Evolutionary conservation across 306 rosid species (phyloP).

Genomic region (Prunus fruticosa): DNA sequence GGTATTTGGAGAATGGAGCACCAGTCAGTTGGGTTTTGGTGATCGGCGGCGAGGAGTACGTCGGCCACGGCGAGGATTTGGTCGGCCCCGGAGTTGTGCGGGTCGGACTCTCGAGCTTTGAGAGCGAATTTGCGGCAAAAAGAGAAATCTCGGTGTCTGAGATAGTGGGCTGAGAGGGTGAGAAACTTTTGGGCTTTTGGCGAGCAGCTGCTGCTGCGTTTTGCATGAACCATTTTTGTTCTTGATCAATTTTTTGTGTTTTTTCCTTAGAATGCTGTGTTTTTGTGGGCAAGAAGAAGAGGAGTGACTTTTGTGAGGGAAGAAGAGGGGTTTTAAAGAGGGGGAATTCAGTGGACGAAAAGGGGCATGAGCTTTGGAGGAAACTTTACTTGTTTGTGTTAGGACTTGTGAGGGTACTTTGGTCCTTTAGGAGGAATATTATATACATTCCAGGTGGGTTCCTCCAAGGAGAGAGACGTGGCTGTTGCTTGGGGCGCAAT

Average conservation of each 20-base stretch:
- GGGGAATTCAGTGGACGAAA: neutral
- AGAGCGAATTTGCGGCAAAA: constrained; percentile 26
- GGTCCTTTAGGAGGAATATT: neutral
- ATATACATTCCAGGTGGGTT: neutral
- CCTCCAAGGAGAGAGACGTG: neutral
- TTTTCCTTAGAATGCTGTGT: neutral
- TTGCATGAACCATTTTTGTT: neutral
- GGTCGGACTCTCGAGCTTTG: constrained; percentile 31
- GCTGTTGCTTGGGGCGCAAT: constrained; percentile 4
- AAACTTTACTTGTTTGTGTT: neutral
- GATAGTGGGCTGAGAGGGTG: neutral
- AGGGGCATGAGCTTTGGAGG: neutral
- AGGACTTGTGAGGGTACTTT: neutral
- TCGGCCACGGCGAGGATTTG: constrained; percentile 43
- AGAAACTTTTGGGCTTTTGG: constrained; percentile 19
- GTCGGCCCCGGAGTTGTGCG: constrained; percentile 8
- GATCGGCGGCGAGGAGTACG: constrained; percentile 32
- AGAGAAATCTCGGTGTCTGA: constrained; percentile 31
- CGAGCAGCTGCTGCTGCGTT: neutral
- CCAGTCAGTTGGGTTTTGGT: constrained; percentile 31
- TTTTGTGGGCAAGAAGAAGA: neutral
- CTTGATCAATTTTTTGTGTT: neutral
- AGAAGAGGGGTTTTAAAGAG: neutral
- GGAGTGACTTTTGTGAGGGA: neutral
- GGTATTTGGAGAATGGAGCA: constrained; percentile 41